Evolutionary conservation across 1,284 basidiomycete species (phyloP).

Genomic region (Fistulina hepatica): DNA sequence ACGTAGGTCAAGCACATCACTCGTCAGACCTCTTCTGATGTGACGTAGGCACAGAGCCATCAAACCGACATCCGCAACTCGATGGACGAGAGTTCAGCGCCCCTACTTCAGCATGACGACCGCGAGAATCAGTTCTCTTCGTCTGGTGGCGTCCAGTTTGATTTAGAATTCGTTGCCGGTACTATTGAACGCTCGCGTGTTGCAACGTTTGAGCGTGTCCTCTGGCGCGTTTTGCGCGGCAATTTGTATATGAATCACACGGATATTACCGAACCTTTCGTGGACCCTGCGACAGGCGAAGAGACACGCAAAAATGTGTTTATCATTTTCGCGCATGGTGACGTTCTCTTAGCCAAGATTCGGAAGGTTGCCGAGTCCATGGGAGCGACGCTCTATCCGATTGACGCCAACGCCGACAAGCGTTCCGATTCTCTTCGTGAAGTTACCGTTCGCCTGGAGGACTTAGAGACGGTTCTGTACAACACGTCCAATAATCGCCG

Average conservation of each 20-base stretch:
- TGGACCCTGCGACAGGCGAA: slow-evolving; percentile 71
- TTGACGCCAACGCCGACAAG: slow-evolving; percentile 90
- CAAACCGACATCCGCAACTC: slow-evolving; percentile 76
- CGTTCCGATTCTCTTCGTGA: slow-evolving; percentile 85
- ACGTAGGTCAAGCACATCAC: not conserved
- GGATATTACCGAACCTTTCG: slow-evolving; percentile 90
- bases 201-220: slow-evolving; percentile 91
- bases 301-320: slow-evolving; percentile 97
- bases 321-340: slow-evolving; percentile 98
- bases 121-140: slow-evolving; percentile 56
- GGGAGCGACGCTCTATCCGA: slow-evolving; percentile 94
- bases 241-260: slow-evolving; percentile 99
- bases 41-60: slow-evolving; percentile 63
- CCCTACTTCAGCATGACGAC: slow-evolving; percentile 86
- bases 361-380: slow-evolving; percentile 98
- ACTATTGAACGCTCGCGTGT: slow-evolving; percentile 92
- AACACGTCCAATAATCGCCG: slow-evolving; percentile 84
- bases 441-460: slow-evolving; percentile 84
- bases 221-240: slow-evolving; percentile 96
- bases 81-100: slow-evolving; percentile 89
- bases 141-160: slow-evolving; percentile 52
- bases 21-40: slow-evolving; percentile 1
- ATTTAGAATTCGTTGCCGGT: slow-evolving; percentile 95
- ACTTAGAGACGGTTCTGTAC: slow-evolving; percentile 84
- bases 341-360: slow-evolving; percentile 90